Base-by-base conservation (phyloP, 768 basidiomycete species). In the Hydnomerulius pinastri region DNA sequence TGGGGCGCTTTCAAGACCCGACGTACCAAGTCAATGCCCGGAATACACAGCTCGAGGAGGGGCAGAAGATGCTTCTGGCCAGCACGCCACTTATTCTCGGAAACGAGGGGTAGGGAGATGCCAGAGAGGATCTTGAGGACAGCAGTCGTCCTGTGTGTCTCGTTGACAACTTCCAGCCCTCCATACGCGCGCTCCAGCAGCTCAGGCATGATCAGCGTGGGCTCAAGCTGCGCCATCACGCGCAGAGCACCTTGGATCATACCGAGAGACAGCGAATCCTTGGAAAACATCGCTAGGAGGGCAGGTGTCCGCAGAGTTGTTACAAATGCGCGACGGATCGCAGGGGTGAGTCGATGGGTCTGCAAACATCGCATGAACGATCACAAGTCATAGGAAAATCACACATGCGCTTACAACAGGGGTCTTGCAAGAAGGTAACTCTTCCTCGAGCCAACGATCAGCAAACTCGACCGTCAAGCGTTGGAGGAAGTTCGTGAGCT, bases 141-240 rank as follows among this genome's bases (percentile, higher is more conserved):
- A 1, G 95, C 90, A 2, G 92, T 93, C 4, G 95, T 97, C 33
- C 95, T 76, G 65, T 97, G 92, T 0, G 96, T 98, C 76, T 98
- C 95, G 56, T 95, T 94, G 15, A 98, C 81, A 10, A 87, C 85
- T 64, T 97, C 93, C n/a, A 98, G 73, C 0, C 93, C 93, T 30
- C 88, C 80, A 55, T 96, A 93, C 1, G 92, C 92, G 25, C 94
- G 82, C 61, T 97, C 95, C 20, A 98, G 77, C 11, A 98, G 74
- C 35, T 92, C 86, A 3, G 94, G 94, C 85, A 98, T 88, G 58
- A 98, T 79, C 28, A 96, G 71, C 15, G 77, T 74, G 0, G 96
- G 92, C 60, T 97, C 93, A 6, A 92, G 75, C 48, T 87, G 73
- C 1, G 90, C 84, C 71, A 98, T 74, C 24, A 79, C 77, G 53